phyloP scores from a whole-genome alignment of 306 rosid species.

The Morella rubra region DNA sequence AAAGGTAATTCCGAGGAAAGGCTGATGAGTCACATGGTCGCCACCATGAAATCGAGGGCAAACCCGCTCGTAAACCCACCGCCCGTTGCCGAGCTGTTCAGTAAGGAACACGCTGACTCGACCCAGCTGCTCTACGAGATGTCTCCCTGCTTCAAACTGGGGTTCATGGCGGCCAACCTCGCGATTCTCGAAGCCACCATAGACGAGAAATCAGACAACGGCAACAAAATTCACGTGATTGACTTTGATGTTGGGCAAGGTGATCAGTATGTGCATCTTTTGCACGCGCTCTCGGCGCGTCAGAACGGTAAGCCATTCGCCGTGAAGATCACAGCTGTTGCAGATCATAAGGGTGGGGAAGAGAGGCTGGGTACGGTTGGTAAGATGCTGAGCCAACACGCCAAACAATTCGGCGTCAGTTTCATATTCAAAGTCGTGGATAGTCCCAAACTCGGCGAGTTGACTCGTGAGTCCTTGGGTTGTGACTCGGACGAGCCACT shows the following conservation, averaged over 20 bases:
- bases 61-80: slow-evolving; percentile 51
- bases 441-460: slow-evolving; percentile 47
- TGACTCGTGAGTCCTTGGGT: slow-evolving; percentile 73
- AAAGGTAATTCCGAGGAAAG: slow-evolving; percentile 49
- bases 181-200: slow-evolving; percentile 78
- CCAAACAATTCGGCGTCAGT: slow-evolving; percentile 31
- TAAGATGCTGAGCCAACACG: slow-evolving; percentile 38
- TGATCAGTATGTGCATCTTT: slow-evolving; percentile 49
- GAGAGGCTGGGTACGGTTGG: slow-evolving; percentile 41
- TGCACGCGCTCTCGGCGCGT: slow-evolving; percentile 47
- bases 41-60: slow-evolving; percentile 61
- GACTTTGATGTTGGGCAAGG: slow-evolving; percentile 88
- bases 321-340: slow-evolving; percentile 53
- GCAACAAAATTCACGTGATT: slow-evolving; percentile 55
- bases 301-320: slow-evolving; percentile 14
- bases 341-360: slow-evolving; percentile 37
- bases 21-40: slow-evolving; percentile 45
- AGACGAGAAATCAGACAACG: slow-evolving; percentile 34
- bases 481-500: slow-evolving; percentile 56
- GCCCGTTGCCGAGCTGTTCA: slow-evolving; percentile 43
- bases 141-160: slow-evolving; percentile 54
- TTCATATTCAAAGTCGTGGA: slow-evolving; percentile 35
- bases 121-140: slow-evolving; percentile 59
- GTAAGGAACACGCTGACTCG: slow-evolving; percentile 59
- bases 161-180: slow-evolving; percentile 70